These are phyloP conservation scores for Leptographium lundbergii DNA, from an alignment of 2,329 filamentous ascomycete genomes.

Conservation along the genomic window DNA sequence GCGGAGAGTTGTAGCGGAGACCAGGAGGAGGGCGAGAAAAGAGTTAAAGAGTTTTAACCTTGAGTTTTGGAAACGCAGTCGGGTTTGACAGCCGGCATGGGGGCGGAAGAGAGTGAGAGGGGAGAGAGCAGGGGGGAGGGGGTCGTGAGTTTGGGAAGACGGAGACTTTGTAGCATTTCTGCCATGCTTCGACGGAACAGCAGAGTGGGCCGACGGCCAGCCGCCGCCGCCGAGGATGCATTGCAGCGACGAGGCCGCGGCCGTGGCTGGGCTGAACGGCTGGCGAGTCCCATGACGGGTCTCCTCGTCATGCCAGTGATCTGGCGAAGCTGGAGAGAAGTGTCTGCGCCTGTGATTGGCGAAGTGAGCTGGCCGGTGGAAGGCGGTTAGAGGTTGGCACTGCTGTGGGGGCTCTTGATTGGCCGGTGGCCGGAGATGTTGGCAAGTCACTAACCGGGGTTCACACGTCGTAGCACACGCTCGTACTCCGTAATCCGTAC, in stretches of 20 bases:
- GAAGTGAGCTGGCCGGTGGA: neutral
- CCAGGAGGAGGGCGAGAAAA: slow-evolving; percentile 20
- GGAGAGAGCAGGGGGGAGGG: neutral
- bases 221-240: neutral
- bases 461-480: too few species aligned
- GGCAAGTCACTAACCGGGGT: neutral
- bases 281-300: too few species aligned
- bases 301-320: too few species aligned
- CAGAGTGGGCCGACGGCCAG: neutral
- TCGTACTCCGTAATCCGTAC: neutral
- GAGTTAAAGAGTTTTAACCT: slow-evolving; percentile 21
- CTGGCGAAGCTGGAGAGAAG: neutral
- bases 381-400: neutral
- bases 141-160: neutral
- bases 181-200: neutral
- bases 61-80: slow-evolving; percentile 18
- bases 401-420: neutral
- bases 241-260: neutral
- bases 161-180: neutral
- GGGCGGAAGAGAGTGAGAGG: neutral
- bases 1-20: slow-evolving; percentile 19
- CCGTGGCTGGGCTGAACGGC: too few species aligned
- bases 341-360: neutral
- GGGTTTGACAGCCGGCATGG: slow-evolving; percentile 30
- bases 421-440: neutral